Evolutionary conservation across 2,329 filamentous ascomycete species (phyloP).

Genomic region (Penicillium polonicum): DNA sequence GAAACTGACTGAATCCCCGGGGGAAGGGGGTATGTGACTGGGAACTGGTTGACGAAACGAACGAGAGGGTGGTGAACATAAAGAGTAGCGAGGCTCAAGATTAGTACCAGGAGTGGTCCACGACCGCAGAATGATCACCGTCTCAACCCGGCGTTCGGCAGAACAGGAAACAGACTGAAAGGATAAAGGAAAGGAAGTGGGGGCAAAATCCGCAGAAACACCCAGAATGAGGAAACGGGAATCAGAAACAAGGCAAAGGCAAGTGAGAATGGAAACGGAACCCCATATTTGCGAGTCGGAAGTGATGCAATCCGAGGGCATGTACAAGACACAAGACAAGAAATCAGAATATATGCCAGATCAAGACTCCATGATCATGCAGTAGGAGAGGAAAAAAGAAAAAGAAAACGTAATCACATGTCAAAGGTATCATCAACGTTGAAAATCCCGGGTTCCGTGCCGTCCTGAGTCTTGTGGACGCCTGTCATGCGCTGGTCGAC

Average conservation of each 20-base stretch:
- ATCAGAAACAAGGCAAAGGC: background rate
- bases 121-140: background rate
- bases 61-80: background rate
- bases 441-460: conserved; percentile 43
- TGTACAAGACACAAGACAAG: conserved; percentile 36
- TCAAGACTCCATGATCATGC: conserved; percentile 42
- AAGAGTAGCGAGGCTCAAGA: background rate
- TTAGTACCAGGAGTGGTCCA: background rate
- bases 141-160: background rate
- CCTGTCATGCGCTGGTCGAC: conserved; percentile 47
- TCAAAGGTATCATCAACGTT: conserved; percentile 47
- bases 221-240: background rate
- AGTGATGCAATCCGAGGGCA: conserved; percentile 28
- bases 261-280: conserved; percentile 1
- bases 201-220: background rate
- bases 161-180: conserved; percentile 2
- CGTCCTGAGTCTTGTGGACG: conserved; percentile 41
- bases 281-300: conserved; percentile 22
- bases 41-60: background rate
- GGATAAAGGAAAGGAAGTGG: background rate
- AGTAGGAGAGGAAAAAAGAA: conserved; percentile 22
- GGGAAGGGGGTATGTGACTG: conserved; percentile 8
- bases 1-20: background rate
- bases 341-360: conserved; percentile 31
- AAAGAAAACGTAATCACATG: conserved; percentile 41